Evolutionary conservation across 2,329 filamentous ascomycete genomes (phyloP), one percentile per base, ranked within the genome.

Genomic region (Coniochaeta ligniaria): DNA sequence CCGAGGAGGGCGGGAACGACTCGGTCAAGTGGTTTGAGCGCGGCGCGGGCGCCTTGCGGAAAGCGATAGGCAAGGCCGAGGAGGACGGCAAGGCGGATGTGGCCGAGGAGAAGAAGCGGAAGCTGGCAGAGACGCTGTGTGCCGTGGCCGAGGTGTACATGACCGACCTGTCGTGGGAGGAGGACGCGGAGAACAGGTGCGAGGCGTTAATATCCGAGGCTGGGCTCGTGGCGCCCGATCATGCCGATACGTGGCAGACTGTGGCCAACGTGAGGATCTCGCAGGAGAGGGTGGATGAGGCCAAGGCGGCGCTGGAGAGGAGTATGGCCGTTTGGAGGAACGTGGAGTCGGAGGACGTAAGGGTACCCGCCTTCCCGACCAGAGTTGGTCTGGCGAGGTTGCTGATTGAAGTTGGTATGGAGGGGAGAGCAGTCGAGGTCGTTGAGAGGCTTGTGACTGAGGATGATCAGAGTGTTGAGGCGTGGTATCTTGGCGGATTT

Each of bases 401-500:
- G 65, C 78, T 99, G 57, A 93, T 99, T 82, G 95, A 98, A 76
- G 90, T 92, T 17, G 88, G 88, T 64, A 85, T 96, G 85, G 89
- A 96, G 73, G 83, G 89, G 58, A 89, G 94, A 63, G 94, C 95
- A 0, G 84, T 96, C 61, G 85, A 90, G 60, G 92, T 98, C 3
- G 78, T 97, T 59, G 91, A 96, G 71, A 81, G 91, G 59, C 78
- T 99, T 59, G 85, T 96, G 43, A 80, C 84, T 38, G 95, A 99
- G 72, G 94, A 99, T 66, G 96, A 99, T 71, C 83, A 90, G 70
- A 96, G 94, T 72, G 90, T 99, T 22, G 95, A 99, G 75, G 90
- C 91, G 20, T 97, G 93, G 92, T 99, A 99, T 76, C 81, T 99
- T 6, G 95, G 95, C 50, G 96, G 95, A 4, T 98, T 94, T 91